phyloP scores from a whole-genome alignment of 2,329 filamentous ascomycete species.

The Pseudophaeomoniella oleicola region DNA sequence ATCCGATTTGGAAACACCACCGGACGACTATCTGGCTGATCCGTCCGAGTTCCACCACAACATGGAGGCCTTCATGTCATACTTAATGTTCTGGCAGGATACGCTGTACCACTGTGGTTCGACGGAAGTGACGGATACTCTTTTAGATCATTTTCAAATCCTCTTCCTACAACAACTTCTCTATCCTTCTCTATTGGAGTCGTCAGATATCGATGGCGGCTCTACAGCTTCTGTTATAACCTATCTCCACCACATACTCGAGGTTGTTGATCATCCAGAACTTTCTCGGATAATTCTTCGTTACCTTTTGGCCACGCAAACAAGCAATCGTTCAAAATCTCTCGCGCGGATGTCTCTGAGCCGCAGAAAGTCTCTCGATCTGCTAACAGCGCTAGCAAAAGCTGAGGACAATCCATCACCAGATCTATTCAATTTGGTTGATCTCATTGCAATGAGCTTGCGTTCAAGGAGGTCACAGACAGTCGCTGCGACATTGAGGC shows the following conservation, averaged over 20 bases:
- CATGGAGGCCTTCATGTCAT: slow-evolving; percentile 84
- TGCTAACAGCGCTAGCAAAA: slow-evolving; percentile 64
- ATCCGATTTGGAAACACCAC: slow-evolving; percentile 71
- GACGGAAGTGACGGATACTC: slow-evolving; percentile 75
- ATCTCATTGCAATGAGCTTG: slow-evolving; percentile 75
- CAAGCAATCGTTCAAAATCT: slow-evolving; percentile 36
- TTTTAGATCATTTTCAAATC: slow-evolving; percentile 93
- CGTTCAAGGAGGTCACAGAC: slow-evolving; percentile 77
- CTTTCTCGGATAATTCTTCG: slow-evolving; percentile 88
- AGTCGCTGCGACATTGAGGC: slow-evolving; percentile 72
- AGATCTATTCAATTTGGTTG: slow-evolving; percentile 80
- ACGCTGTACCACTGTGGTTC: slow-evolving; percentile 92
- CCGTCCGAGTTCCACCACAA: slow-evolving; percentile 68
- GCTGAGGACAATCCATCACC: slow-evolving; percentile 67
- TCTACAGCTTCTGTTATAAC: slow-evolving; percentile 93
- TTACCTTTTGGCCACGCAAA: slow-evolving; percentile 64
- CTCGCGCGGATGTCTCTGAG: slow-evolving; percentile 45
- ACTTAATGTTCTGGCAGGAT: slow-evolving; percentile 95
- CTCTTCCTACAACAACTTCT: slow-evolving; percentile 89
- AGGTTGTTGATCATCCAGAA: slow-evolving; percentile 82
- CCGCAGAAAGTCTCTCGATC: slow-evolving; percentile 76
- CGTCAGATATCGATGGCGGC: slow-evolving; percentile 90
- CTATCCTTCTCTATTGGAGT: slow-evolving; percentile 92
- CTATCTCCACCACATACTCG: slow-evolving; percentile 79
- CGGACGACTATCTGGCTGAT: slow-evolving; percentile 60